Evolutionary conservation across 306 rosid genomes (phyloP).

Genomic region (Datisca glomerata): DNA sequence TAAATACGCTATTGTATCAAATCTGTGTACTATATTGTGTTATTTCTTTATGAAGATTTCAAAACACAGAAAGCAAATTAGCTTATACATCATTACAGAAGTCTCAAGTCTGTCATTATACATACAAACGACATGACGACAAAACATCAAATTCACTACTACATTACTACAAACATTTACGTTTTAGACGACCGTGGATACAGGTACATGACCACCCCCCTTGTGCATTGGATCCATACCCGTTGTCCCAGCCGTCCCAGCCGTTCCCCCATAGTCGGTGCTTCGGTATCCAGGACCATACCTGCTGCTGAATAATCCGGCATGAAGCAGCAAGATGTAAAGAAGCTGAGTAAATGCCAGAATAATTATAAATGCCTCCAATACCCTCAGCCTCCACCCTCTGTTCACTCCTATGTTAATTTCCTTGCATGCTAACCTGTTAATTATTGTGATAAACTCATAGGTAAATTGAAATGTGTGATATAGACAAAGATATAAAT

Average conservation of each 20-base stretch:
- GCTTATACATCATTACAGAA: no score
- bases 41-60: no score
- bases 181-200: no score
- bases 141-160: no score
- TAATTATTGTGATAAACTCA: background rate
- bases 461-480: background rate
- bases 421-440: slow-evolving; percentile 78
- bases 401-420: slow-evolving; percentile 71
- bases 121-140: no score
- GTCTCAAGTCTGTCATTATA: no score
- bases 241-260: background rate
- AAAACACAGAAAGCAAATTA: no score
- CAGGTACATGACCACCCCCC: slow-evolving; percentile 16
- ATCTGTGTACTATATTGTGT: no score
- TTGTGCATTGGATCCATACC: slow-evolving; percentile 47
- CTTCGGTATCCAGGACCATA: slow-evolving; percentile 88
- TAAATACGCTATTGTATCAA: no score
- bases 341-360: slow-evolving; percentile 62
- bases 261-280: slow-evolving; percentile 36
- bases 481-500: background rate
- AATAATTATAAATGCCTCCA: slow-evolving; percentile 73
- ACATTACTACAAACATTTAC: no score
- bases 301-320: slow-evolving; percentile 65
- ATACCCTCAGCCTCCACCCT: slow-evolving; percentile 72
- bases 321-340: slow-evolving; percentile 50